Conservation (phyloP, 805 yeast species). For the Candida schatavii region DNA sequence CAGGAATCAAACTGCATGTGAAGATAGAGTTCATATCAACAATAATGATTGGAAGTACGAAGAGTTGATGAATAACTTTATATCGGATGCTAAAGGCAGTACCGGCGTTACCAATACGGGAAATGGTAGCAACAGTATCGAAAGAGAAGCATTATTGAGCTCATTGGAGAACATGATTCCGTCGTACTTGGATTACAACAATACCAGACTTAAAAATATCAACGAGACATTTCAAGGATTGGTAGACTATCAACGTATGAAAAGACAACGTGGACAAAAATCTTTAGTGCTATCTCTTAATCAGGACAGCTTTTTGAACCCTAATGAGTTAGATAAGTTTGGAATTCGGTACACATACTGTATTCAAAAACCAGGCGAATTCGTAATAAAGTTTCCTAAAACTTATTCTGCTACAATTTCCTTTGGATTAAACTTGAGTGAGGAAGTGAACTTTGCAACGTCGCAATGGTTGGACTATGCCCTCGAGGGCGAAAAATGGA, state of each 20-base stretch:
- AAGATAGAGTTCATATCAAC: slow-evolving; percentile 18
- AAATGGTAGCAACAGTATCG: slow-evolving; percentile 10
- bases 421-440: slow-evolving; percentile 55
- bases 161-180: slow-evolving; percentile 32
- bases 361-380: slow-evolving; percentile 62
- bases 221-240: slow-evolving; percentile 24
- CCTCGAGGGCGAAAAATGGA: slow-evolving; percentile 50
- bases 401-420: slow-evolving; percentile 51
- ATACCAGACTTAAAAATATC: slow-evolving; percentile 25
- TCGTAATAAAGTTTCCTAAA: slow-evolving; percentile 55
- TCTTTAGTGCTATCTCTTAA: slow-evolving; percentile 15
- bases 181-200: slow-evolving; percentile 19
- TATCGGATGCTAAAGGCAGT: slow-evolving; percentile 12
- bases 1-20: slow-evolving; percentile 5
- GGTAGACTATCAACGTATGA: slow-evolving; percentile 16
- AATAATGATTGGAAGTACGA: slow-evolving; percentile 19
- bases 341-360: slow-evolving; percentile 49
- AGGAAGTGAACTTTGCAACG: slow-evolving; percentile 57
- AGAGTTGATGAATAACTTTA: slow-evolving; percentile 14
- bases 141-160: slow-evolving; percentile 24
- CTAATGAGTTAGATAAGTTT: slow-evolving; percentile 41
- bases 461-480: slow-evolving; percentile 52
- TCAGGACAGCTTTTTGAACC: slow-evolving; percentile 49
- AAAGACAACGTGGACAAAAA: slow-evolving; percentile 1
- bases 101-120: too few relatives aligned